These are phyloP conservation scores for Colletotrichum abscissum DNA, from an alignment of 2,329 filamentous ascomycete genomes.

Conservation along the genomic window DNA sequence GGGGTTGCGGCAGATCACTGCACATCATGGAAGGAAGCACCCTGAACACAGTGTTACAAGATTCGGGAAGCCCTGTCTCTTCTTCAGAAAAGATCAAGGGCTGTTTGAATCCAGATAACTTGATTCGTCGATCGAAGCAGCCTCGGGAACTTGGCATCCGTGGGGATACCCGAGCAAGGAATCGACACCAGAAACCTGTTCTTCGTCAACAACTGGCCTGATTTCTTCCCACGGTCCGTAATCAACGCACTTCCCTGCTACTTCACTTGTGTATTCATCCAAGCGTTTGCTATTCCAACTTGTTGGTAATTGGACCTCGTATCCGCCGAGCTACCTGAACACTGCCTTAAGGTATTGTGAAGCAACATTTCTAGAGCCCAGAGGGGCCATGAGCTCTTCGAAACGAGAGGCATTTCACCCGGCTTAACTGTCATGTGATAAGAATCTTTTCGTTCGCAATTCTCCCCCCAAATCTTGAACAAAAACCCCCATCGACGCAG, in stretches of 20 bases:
- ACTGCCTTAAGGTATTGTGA: no score
- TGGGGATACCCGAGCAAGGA: not conserved
- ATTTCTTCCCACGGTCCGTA: not conserved
- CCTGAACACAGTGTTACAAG: not conserved
- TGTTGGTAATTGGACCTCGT: not conserved
- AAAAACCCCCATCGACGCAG: no score
- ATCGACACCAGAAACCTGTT: not conserved
- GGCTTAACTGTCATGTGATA: no score
- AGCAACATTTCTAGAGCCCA: no score
- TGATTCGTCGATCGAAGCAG: not conserved
- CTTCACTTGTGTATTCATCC: no score
- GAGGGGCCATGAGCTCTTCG: no score
- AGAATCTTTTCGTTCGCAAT: no score
- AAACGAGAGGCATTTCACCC: no score
- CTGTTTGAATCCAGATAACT: not conserved
- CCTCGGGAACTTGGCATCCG: not conserved
- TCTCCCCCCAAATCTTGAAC: no score
- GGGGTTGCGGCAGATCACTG: not conserved
- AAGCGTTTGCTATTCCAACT: not conserved
- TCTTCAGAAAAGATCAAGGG: not conserved
- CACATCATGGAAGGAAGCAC: not conserved
- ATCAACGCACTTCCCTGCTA: not conserved
- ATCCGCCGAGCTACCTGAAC: no score
- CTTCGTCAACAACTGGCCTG: not conserved
- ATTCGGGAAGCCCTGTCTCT: not conserved